phyloP scores from a whole-genome alignment of 306 rosid species.

The Quercus bicolor region DNA sequence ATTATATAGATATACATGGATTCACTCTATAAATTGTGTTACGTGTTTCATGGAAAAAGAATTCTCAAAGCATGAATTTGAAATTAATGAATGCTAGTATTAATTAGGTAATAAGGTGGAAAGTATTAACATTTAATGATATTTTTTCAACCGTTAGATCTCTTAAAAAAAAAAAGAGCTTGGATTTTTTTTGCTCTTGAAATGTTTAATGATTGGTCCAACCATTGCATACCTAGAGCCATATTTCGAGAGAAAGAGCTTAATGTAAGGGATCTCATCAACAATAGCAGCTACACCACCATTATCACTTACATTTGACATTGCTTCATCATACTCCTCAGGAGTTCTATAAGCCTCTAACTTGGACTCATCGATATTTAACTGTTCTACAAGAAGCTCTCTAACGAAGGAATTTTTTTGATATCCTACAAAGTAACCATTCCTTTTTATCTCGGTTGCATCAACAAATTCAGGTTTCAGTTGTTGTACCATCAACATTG shows the following conservation, averaged over 20 bases:
- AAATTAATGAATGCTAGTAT: no score
- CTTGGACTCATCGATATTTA: neutral
- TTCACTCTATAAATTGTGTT: no score
- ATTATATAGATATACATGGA: no score
- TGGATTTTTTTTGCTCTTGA: no score
- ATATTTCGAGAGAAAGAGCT: neutral
- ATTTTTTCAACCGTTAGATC: no score
- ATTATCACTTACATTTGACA: conserved; percentile 17
- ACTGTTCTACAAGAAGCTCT: neutral
- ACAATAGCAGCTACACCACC: conserved; percentile 30
- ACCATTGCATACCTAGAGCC: conserved; percentile 19
- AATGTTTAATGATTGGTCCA: conserved; percentile 1
- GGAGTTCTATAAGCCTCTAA: neutral
- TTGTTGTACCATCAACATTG: conserved; percentile 25
- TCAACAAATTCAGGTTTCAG: conserved; percentile 18
- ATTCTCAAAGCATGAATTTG: no score
- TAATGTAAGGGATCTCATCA: conserved; percentile 19
- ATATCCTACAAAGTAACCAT: conserved; percentile 15
- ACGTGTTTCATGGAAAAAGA: no score
- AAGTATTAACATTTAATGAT: no score
- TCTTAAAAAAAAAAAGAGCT: no score
- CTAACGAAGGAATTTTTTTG: neutral
- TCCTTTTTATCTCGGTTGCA: conserved; percentile 7
- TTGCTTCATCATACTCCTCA: conserved; percentile 4
- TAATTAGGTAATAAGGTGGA: no score